Evolutionary conservation across 2,329 filamentous ascomycete genomes (phyloP), one percentile per base, ranked within the genome.

Genomic region (Fusarium pininemorale): DNA sequence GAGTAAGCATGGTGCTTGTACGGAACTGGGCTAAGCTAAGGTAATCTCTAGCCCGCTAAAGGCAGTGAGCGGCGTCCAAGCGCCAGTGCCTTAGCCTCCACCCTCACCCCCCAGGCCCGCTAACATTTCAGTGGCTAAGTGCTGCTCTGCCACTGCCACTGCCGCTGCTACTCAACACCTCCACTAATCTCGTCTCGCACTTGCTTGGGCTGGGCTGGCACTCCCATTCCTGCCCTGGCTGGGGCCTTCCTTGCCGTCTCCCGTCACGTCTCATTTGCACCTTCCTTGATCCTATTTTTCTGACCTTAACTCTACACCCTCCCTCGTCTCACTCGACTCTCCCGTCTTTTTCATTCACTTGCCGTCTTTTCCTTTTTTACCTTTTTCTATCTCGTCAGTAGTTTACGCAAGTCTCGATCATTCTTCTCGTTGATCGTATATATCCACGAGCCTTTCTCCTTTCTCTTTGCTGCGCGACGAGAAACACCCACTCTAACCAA

Each of bases 381-480:
- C 53, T 50, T 62, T 63, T 32, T 39, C 26, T 41, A 42, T 42
- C 50, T 48, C 58, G 51, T 41, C 53, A 35, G 38, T 63, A 53
- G 22, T 56, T 54, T 51, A 62, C 53, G 42, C 24, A 54, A 56
- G 24, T 48, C 38, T n/a, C 42, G 39, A 58, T 53, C 72, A 35
- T 57, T 66, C 47, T 56, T 63, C 63, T 47, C 39, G 35, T 70
- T 65, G 51, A 41, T 55, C 50, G 41, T 54, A 57, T 53, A 42
- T 57, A 69, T 58, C 42, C 47, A 61, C 57, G 55, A 55, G 54
- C 53, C 35, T 53, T 62, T n/a, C 60, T 70, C 67, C 48, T 59
- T 63, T 75, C 75, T 78, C 75, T 63, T 78, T 77, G 74, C 77
- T 78, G 75, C 41, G 77, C 77, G 74, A 78, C 75, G 77, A 78